Conservation (phyloP, 805 yeast genomes). For the Starmerella floricola region DNA sequence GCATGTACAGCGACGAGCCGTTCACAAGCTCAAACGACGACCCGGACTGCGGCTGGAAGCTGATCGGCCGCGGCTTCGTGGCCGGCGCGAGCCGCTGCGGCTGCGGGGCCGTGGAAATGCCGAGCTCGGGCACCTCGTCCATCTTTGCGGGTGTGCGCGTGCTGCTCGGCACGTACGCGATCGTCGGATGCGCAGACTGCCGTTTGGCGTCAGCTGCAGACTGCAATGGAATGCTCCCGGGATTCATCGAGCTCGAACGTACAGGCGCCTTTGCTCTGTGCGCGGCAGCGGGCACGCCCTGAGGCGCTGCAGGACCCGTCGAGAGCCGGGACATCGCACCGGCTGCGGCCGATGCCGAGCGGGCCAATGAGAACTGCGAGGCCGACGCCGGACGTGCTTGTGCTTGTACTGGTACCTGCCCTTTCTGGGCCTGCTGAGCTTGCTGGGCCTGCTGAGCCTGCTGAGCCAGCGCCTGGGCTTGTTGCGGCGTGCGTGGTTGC, state of each 20-base stretch:
- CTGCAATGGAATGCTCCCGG: constrained; percentile 1
- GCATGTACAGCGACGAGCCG: constrained; percentile 19
- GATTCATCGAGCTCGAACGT: constrained; percentile 8
- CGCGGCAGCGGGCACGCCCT: background rate
- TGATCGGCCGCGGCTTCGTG: constrained; percentile 30
- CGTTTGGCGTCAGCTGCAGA: background rate
- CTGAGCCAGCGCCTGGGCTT: background rate
- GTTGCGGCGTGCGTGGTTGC: background rate
- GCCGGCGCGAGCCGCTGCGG: constrained; percentile 13
- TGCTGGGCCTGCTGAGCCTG: background rate
- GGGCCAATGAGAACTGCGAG: constrained; percentile 1
- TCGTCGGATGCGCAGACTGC: constrained; percentile 8
- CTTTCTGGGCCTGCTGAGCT: background rate
- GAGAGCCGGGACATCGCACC: constrained; percentile 3
- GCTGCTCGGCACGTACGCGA: background rate
- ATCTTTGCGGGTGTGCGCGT: constrained; percentile 2
- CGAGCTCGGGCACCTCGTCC: constrained; percentile 22
- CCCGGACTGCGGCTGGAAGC: constrained; percentile 27
- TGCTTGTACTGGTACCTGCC: too few relatives aligned
- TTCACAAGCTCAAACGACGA: constrained; percentile 8
- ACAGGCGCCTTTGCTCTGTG: constrained; percentile 2
- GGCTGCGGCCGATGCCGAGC: constrained; percentile 8
- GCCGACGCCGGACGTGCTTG: too few relatives aligned
- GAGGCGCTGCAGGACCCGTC: constrained; percentile 3
- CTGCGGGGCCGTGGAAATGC: constrained; percentile 16